These are phyloP conservation scores for Thermothielavioides terrestris DNA, from an alignment of 495 filamentous ascomycete species.

Conservation along the genomic window DNA sequence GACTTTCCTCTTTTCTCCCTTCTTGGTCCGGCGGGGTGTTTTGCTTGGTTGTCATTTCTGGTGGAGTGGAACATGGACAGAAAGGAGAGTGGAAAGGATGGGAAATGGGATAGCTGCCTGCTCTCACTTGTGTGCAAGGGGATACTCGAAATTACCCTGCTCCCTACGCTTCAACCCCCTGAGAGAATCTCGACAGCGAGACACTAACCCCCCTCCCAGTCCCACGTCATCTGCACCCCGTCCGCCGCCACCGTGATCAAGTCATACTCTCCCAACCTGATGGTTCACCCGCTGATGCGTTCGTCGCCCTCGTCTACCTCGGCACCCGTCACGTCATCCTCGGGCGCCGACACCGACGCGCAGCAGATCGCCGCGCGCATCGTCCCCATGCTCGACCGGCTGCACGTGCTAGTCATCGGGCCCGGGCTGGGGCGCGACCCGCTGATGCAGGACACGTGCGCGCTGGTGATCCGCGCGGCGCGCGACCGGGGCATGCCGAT, in stretches of 20 bases:
- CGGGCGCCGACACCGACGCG: conserved; percentile 41
- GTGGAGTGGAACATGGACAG: too few species aligned
- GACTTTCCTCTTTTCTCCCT: background rate
- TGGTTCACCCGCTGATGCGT: conserved; percentile 96
- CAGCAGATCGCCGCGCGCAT: conserved; percentile 58
- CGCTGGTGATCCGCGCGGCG: conserved; percentile 70
- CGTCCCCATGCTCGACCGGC: conserved; percentile 68
- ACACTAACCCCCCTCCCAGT: conserved; percentile 40
- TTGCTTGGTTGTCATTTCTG: too few species aligned
- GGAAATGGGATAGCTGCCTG: too few species aligned
- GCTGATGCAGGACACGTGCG: conserved; percentile 82
- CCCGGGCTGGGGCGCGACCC: conserved; percentile 85
- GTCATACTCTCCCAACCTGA: conserved; percentile 93
- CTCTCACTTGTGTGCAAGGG: too few species aligned
- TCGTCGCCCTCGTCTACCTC: conserved; percentile 47
- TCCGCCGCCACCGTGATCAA: conserved; percentile 87
- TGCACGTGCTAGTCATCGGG: conserved; percentile 90
- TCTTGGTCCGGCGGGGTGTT: too few species aligned
- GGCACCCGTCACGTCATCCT: conserved; percentile 17
- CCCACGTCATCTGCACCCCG: conserved; percentile 92
- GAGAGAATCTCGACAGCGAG: too few species aligned
- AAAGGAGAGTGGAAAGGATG: too few species aligned
- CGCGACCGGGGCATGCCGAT: conserved; percentile 65
- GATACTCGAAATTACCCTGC: too few species aligned
- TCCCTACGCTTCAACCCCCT: too few species aligned